Evolutionary conservation across 306 rosid genomes (phyloP).

Genomic region (Mimosa bimucronata): DNA sequence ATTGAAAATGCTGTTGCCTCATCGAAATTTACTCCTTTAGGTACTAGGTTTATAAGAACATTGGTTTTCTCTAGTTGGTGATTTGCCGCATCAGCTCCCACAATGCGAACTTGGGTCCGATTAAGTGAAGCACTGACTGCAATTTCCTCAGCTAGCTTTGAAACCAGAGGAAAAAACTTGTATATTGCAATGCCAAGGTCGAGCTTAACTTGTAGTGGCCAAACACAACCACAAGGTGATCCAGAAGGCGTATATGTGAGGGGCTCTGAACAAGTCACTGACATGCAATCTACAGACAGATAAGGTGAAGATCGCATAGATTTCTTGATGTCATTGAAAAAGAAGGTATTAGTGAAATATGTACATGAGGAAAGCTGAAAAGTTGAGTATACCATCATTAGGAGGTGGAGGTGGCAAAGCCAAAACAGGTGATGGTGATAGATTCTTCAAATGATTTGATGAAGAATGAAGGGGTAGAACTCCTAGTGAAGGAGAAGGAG

Average conservation of each 20-base stretch:
- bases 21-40: conserved; percentile 66
- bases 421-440: conserved; percentile 64
- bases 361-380: conserved; percentile 16
- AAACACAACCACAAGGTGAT: conserved; percentile 83
- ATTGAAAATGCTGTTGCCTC: conserved; percentile 60
- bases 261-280: conserved; percentile 79
- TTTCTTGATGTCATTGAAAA: conserved; percentile 27
- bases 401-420: conserved; percentile 92
- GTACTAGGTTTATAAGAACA: conserved; percentile 79
- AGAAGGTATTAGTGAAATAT: neutral
- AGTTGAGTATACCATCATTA: conserved; percentile 61
- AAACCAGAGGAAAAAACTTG: conserved; percentile 75
- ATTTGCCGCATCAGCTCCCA: conserved; percentile 86
- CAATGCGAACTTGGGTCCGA: conserved; percentile 85
- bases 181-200: conserved; percentile 64
- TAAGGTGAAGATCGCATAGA: conserved; percentile 30
- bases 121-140: conserved; percentile 67
- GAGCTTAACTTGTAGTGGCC: conserved; percentile 88
- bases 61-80: conserved; percentile 77
- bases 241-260: conserved; percentile 83
- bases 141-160: conserved; percentile 77
- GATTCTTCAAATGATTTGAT: conserved; percentile 49
- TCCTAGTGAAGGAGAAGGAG: conserved; percentile 58
- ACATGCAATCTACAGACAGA: conserved; percentile 72
- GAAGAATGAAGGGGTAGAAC: conserved; percentile 73